Evolutionary conservation across 192 early-diverging fungal species (phyloP).

Genomic region (Geranomyces variabilis): DNA sequence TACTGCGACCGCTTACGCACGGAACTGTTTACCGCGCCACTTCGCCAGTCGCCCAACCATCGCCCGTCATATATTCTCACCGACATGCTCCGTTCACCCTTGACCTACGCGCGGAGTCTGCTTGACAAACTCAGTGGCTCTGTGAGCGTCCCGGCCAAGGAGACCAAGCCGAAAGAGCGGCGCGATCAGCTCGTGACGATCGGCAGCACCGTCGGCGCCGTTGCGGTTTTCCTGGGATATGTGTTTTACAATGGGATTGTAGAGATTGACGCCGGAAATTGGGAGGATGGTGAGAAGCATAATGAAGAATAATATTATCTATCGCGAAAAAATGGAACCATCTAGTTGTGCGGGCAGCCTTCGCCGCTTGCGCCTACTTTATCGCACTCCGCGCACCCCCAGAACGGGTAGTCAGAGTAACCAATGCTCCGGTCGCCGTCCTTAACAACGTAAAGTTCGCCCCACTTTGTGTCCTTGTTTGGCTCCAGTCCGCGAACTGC

Average conservation of each 20-base stretch:
- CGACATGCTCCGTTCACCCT: slow-evolving; percentile 17
- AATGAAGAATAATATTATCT: background rate
- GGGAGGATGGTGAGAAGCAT: slow-evolving; percentile 41
- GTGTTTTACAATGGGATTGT: slow-evolving; percentile 68
- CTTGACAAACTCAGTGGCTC: slow-evolving; percentile 3
- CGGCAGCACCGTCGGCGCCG: slow-evolving; percentile 39
- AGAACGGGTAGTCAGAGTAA: slow-evolving; percentile 34
- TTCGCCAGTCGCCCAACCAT: slow-evolving; percentile 39
- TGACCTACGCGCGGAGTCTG: slow-evolving; percentile 6
- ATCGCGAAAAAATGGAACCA: no score
- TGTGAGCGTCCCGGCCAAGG: background rate
- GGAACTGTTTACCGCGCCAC: background rate
- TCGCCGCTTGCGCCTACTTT: slow-evolving; percentile 6
- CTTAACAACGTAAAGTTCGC: background rate
- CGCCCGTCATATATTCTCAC: slow-evolving; percentile 39
- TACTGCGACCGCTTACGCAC: slow-evolving; percentile 65
- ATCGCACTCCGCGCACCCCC: background rate
- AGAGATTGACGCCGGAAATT: slow-evolving; percentile 47
- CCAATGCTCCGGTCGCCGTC: background rate
- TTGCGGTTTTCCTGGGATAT: slow-evolving; percentile 55
- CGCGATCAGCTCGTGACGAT: slow-evolving; percentile 34
- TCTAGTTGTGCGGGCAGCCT: no score
- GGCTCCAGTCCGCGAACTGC: background rate
- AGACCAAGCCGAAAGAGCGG: slow-evolving; percentile 32
- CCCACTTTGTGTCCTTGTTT: slow-evolving; percentile 18